Base-by-base conservation (phyloP, 2,329 filamentous ascomycete genomes). In the Tolypocladium cylindrosporum region DNA sequence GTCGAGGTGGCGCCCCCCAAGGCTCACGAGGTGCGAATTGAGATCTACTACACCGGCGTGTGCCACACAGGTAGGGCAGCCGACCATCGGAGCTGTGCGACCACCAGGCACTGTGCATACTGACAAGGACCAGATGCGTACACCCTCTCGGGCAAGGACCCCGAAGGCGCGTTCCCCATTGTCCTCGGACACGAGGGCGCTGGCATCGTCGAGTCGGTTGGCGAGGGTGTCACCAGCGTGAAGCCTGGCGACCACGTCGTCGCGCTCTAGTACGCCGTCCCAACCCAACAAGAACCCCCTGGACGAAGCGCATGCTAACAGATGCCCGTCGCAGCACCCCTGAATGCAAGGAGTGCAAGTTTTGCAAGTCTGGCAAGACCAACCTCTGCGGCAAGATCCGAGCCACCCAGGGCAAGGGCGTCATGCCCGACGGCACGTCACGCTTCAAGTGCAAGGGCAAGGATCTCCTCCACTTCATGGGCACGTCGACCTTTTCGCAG, bases 321-420 rank as follows among this genome's bases (percentile, higher is more conserved):
- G 56, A 41, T 37, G 31, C 54, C 57, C 53, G 34, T 54, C 36
- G 57, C 57, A 96, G 91, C 81, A 97, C 92, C 53, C 94, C 94
- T 64, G 93, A 97, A 79, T 97, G 94, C 80, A 82, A 85, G 66
- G 93, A 97, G 76, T 99, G 94, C 86, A 97, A 97, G 81, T 97
- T 97, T 84, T 99, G 94, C 88, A 94, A 91, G 77, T 97, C 93
- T 48, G 94, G 93, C 78, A 99, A 99, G 87, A 97, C 93, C 69
- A 96, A 97, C 78, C 88, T 97, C 59, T 97, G 93, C 79, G 94
- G 94, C 74, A 97, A 97, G 85, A 99, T 99, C 76, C 88, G 94
- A 68, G 90, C 91, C 52, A 97, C 94, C 51, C 94, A 99, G 79
- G 94, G 94, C 68, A 89, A 87, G 75, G 94, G 94, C 70, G 85